Base-by-base conservation (phyloP, 225 moss, liverwort and hornwort genomes). In the Pseudisothecium myosuroides region DNA sequence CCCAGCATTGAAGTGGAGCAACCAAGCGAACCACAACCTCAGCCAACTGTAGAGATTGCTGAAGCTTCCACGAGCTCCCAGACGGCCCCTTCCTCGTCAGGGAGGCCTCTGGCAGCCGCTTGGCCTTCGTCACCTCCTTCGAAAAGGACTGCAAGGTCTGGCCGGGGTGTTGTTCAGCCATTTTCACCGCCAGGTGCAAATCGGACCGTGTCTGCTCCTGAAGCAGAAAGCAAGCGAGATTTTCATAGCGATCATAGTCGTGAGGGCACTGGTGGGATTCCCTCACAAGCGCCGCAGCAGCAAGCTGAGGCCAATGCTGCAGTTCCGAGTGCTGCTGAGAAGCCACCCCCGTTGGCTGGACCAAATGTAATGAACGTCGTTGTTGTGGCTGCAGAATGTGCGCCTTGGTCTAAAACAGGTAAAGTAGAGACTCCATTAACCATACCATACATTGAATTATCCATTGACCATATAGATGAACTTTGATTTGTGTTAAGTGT, bases 361-460 rank as follows among this genome's bases (percentile, higher is more conserved):
- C 94, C 92, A 36, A 95, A 97, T 90, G 97, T 97, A 61, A 96
- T 97, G 97, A 97, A 97, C 83, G 23, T 97, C 58, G 88, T 97
- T 88, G 41, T 90, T 36, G 97, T 97, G 69, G 97, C 97, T 65
- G 97, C 97, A 16, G 97, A 97, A 90, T 97, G 97, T 92, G 97
- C 97, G 76, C 97, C 97, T 54, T 97, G 97, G 97, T 97, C 97
- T 73, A 97, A 97, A 87, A 97, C 97, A 93, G 96, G 96, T 96
- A 36, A 65, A 47, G 36, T 29, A 62, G 62, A 82, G 31, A 16
- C 82, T 63, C 23, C 34, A 45, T 10, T 45, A 62, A 62, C 22
- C 47, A 22, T 45, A 10, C 6, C 14, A 43, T 45, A 23, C 43
- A 61, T 61, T 62, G 28, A 45, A 45, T 81, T 62, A 45, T 81